phyloP scores from a whole-genome alignment of 805 yeast genomes.

The Saturnispora serradocipensis region DNA sequence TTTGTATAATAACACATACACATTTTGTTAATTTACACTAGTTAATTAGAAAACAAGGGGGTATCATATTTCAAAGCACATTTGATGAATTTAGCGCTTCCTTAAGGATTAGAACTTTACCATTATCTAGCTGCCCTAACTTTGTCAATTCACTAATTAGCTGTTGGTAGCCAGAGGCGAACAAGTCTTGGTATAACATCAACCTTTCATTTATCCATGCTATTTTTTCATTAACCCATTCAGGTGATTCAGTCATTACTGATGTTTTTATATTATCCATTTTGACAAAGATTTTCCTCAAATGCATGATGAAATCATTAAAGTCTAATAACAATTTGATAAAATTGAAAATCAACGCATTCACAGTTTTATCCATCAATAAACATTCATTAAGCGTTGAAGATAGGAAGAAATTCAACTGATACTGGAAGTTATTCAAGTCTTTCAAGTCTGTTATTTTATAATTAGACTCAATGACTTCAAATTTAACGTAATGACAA shows the following conservation, averaged over 20 bases:
- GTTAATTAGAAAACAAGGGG: neutral
- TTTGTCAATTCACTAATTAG: neutral
- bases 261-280: constrained; percentile 4
- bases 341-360: neutral
- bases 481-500: constrained; percentile 41
- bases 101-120: constrained; percentile 1
- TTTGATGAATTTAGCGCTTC: neutral
- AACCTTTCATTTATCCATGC: neutral
- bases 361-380: constrained; percentile 41
- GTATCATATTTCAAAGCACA: neutral
- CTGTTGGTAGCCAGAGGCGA: neutral
- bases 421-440: constrained; percentile 36
- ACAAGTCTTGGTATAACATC: neutral
- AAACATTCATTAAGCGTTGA: constrained; percentile 57
- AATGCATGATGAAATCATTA: constrained; percentile 1
- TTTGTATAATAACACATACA: neutral
- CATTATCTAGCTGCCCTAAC: constrained; percentile 5
- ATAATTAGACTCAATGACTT: constrained; percentile 1
- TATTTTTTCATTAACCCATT: constrained; percentile 4
- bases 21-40: neutral
- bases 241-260: neutral
- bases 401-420: constrained; percentile 50
- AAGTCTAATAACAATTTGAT: neutral
- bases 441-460: constrained; percentile 13
- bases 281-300: constrained; percentile 5